phyloP scores from a whole-genome alignment of 805 yeast species.

The Kodamaea hsintzibuensis region DNA sequence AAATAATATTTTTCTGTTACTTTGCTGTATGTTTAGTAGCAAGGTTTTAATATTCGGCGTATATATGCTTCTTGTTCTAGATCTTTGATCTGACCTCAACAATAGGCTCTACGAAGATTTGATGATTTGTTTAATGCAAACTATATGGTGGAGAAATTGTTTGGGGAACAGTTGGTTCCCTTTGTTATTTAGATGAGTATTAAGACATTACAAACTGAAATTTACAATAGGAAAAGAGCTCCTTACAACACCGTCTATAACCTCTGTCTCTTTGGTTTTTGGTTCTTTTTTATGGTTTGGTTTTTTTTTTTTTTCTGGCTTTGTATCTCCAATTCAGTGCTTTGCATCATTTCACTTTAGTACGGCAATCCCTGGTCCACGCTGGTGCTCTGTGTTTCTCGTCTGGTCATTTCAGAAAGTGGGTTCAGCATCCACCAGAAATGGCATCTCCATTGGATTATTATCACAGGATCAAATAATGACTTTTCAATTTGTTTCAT shows the following conservation, averaged over 20 bases:
- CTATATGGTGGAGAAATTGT: background rate
- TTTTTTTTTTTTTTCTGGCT: background rate
- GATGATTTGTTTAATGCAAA: background rate
- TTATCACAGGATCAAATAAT: conserved; percentile 9
- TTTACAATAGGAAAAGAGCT: background rate
- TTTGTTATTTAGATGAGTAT: background rate
- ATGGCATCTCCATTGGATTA: conserved; percentile 5
- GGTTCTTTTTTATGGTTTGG: background rate
- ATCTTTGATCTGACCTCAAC: background rate
- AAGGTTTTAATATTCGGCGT: background rate
- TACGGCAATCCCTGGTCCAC: background rate
- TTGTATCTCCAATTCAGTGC: background rate
- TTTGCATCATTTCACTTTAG: background rate
- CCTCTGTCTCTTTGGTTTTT: background rate
- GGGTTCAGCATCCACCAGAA: conserved; percentile 9
- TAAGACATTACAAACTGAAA: background rate
- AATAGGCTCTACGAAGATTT: background rate
- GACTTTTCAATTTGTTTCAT: conserved; percentile 10
- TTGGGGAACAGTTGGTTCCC: background rate
- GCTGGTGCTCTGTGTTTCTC: background rate
- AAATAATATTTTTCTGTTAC: background rate
- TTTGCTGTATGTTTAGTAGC: background rate
- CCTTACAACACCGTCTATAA: conserved; percentile 2
- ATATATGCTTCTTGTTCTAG: background rate
- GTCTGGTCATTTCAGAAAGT: background rate